Evolutionary conservation across 768 basidiomycete genomes (phyloP).

Genomic region (Multifurca ochricompacta): DNA sequence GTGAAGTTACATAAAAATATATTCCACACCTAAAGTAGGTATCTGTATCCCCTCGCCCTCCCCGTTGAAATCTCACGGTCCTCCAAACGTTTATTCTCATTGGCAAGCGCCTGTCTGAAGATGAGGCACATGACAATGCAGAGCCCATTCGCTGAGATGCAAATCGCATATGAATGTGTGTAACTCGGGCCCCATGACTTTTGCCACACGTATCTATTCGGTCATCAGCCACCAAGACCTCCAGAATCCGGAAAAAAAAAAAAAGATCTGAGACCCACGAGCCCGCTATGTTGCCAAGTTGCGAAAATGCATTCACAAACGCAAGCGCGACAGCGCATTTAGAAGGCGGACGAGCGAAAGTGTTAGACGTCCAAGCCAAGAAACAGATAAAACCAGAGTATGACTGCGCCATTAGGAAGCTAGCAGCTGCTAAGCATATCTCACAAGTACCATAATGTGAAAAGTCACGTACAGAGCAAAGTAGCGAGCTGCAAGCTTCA

Average conservation of each 20-base stretch:
- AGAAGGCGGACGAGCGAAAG: slow-evolving; percentile 70
- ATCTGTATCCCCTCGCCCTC: slow-evolving; percentile 34
- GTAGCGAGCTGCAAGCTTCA: slow-evolving; percentile 56
- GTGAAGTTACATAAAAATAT: slow-evolving; percentile 9
- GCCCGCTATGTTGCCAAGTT: slow-evolving; percentile 78
- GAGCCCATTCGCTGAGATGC: slow-evolving; percentile 48
- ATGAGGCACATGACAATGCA: slow-evolving; percentile 32
- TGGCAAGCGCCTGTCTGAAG: slow-evolving; percentile 28
- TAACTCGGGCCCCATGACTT: slow-evolving; percentile 64
- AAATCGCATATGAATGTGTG: slow-evolving; percentile 61
- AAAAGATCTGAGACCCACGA: slow-evolving; percentile 43
- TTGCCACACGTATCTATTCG: slow-evolving; percentile 57
- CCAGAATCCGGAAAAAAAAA: too few species aligned
- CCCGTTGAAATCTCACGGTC: slow-evolving; percentile 38
- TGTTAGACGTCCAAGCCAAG: slow-evolving; percentile 45
- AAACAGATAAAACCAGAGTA: slow-evolving; percentile 68
- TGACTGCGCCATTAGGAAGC: slow-evolving; percentile 71
- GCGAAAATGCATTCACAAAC: slow-evolving; percentile 71
- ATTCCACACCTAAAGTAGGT: slow-evolving; percentile 33
- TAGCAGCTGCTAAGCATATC: slow-evolving; percentile 23
- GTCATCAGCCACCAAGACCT: background rate
- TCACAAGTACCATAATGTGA: background rate
- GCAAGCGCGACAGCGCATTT: slow-evolving; percentile 87
- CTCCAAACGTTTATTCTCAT: slow-evolving; percentile 27
- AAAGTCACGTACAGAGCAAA: slow-evolving; percentile 44